Evolutionary conservation across 345 rosid species (phyloP).

Genomic region (Eucalyptus paniculata): DNA sequence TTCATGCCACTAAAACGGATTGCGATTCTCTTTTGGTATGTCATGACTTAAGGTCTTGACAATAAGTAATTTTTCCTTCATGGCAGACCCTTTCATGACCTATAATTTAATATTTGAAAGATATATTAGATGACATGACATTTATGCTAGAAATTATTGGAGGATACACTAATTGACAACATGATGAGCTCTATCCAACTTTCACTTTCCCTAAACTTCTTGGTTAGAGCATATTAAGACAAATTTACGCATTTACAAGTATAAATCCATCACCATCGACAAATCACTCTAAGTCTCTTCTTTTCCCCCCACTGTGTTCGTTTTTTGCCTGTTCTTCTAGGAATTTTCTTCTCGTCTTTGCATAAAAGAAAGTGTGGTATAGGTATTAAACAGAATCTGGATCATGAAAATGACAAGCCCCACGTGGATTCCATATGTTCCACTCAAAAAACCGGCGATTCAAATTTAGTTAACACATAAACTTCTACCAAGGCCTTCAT

Average conservation of each 20-base stretch:
- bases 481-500: background rate
- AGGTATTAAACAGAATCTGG: background rate
- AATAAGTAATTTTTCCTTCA: too few species aligned
- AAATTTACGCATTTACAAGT: background rate
- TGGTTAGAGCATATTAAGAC: background rate
- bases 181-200: background rate
- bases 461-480: background rate
- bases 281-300: background rate
- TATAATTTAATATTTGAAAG: rapidly evolving
- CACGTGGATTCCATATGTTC: background rate
- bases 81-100: too few species aligned
- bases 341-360: too few species aligned
- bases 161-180: background rate
- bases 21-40: background rate
- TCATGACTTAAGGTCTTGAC: background rate
- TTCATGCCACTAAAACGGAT: background rate
- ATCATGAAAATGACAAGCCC: background rate
- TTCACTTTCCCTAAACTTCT: background rate
- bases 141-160: rapidly evolving
- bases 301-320: too few species aligned
- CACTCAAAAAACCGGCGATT: background rate
- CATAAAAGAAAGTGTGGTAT: background rate
- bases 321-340: too few species aligned
- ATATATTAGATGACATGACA: background rate
- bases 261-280: background rate